Base-by-base conservation (phyloP, 805 yeast species). In the Sungouiozyma intestinalis region DNA sequence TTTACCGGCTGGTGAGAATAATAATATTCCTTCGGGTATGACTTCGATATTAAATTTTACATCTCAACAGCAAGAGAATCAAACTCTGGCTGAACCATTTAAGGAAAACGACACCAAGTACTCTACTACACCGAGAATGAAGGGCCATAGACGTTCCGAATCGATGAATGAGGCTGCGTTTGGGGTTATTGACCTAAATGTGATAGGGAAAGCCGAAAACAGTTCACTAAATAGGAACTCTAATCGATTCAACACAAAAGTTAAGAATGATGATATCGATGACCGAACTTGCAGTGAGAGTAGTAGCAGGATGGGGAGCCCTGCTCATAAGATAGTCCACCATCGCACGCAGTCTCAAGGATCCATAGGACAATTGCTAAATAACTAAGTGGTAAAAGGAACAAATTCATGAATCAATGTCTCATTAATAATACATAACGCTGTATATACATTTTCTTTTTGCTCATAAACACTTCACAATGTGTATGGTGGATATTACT, bases 271-370 rank as follows among this genome's bases (percentile, higher is more conserved):
- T 31, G 52, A 50, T 32, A 24, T 34, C 21, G 59, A 56, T 41
- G 58, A 58, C 19, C 49, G 46, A 35, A 58, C 64, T 2, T 59
- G 60, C 40, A 55, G 63, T 48, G 64, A 59, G 39, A 50, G 48
- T 24, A 55, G 61, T 35, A 58, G 62, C 39, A 31, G 52, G 16
- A 48, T 45, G 19, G 48, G 41, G 21, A 50, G 54, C 27, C 59
- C 62, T 2, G 40, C 43, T 1, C 38, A 35, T 19, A 16, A 13
- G 21, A 31, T n/a, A 29, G 16, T 8, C 35, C 19, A 14, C 16
- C 39, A 38, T 45, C 34, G 20, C 52, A 55, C 2, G 58, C 58
- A 20, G 50, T 17, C 46, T 47, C 2, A 39, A 47, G 5, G 42
- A 29, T n/a, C 27, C 44, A 19, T 40, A 44, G 15, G 44, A 47